Conservation (phyloP, 495 filamentous ascomycete genomes). For the Viridothelium virens region DNA sequence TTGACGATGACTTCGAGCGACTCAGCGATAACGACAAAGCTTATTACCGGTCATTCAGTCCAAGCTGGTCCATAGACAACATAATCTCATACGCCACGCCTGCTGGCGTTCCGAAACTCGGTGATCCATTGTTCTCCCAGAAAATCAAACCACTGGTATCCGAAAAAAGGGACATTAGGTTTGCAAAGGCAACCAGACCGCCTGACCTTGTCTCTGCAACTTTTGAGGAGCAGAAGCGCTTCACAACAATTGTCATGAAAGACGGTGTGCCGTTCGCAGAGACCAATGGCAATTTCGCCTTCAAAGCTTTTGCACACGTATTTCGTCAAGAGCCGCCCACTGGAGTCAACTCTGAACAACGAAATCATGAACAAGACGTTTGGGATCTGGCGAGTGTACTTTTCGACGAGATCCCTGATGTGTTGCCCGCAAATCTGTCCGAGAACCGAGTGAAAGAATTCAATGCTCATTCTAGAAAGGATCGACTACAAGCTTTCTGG, state of each 20-base stretch:
- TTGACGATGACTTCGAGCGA: constrained; percentile 49
- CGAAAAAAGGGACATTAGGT: constrained; percentile 44
- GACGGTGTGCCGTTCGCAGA: constrained; percentile 45
- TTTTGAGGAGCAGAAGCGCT: constrained; percentile 38
- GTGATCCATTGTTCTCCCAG: constrained; percentile 29
- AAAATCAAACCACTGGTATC: constrained; percentile 37
- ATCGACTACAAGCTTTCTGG: constrained; percentile 54
- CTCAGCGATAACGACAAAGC: constrained; percentile 51
- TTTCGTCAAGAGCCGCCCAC: neutral
- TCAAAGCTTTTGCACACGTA: constrained; percentile 30
- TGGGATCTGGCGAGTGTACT: constrained; percentile 79
- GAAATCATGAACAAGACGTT: constrained; percentile 49
- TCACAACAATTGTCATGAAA: constrained; percentile 34
- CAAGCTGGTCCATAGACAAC: constrained; percentile 70
- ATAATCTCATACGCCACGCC: constrained; percentile 55
- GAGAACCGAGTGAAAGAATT: constrained; percentile 42
- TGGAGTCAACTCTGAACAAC: neutral
- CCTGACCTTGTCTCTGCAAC: constrained; percentile 31
- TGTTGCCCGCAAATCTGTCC: constrained; percentile 41
- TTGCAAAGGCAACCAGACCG: constrained; percentile 43
- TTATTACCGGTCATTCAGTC: constrained; percentile 60
- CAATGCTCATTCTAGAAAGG: constrained; percentile 43
- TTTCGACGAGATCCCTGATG: constrained; percentile 60
- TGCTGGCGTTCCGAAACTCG: constrained; percentile 19
- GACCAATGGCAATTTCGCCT: constrained; percentile 32